Percentiles rank a stretch among this genome's conserved stretches.
phyloP scores from a whole-genome alignment of 2,329 filamentous ascomycete genomes.

The Claviceps citrina region DNA sequence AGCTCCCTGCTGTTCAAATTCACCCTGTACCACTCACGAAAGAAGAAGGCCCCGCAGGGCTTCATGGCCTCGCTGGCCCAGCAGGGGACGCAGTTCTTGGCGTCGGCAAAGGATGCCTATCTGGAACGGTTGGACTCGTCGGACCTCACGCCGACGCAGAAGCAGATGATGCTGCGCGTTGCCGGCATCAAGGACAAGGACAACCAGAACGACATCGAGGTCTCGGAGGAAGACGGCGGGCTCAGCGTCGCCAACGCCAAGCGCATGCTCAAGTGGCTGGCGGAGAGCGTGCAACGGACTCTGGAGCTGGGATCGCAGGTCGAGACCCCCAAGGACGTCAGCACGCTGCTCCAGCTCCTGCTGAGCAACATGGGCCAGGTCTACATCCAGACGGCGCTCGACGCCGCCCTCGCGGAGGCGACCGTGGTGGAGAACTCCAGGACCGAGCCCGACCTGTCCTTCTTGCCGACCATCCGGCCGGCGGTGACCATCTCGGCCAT shows the following conservation, averaged over 20 bases:
- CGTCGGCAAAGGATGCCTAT: conserved; percentile 80
- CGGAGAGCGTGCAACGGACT: conserved; percentile 81
- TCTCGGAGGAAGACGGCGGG: conserved; percentile 76
- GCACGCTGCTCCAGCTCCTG: conserved; percentile 66
- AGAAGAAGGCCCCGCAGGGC: conserved; percentile 76
- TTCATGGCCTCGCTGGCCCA: conserved; percentile 89
- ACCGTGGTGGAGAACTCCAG: conserved; percentile 64
- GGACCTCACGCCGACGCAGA: conserved; percentile 75
- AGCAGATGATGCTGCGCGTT: conserved; percentile 76
- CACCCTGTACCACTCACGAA: conserved; percentile 78
- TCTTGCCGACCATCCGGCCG: conserved; percentile 62
- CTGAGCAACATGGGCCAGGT: conserved; percentile 80
- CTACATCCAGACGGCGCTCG: conserved; percentile 50
- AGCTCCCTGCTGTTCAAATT: conserved; percentile 92
- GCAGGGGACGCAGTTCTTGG: conserved; percentile 74
- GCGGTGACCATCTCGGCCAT: conserved; percentile 82
- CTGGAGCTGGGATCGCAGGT: conserved; percentile 76
- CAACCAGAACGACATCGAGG: conserved; percentile 74
- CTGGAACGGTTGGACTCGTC: conserved; percentile 78
- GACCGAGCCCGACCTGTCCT: conserved; percentile 73
- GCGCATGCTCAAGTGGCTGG: conserved; percentile 93
- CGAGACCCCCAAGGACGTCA: conserved; percentile 90
- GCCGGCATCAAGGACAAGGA: conserved; percentile 67
- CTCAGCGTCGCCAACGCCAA: conserved; percentile 81
- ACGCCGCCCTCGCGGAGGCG: conserved; percentile 58